Conservation (phyloP, 1,284 basidiomycete species). For the Cutaneotrichosporon cyanovorans region DNA sequence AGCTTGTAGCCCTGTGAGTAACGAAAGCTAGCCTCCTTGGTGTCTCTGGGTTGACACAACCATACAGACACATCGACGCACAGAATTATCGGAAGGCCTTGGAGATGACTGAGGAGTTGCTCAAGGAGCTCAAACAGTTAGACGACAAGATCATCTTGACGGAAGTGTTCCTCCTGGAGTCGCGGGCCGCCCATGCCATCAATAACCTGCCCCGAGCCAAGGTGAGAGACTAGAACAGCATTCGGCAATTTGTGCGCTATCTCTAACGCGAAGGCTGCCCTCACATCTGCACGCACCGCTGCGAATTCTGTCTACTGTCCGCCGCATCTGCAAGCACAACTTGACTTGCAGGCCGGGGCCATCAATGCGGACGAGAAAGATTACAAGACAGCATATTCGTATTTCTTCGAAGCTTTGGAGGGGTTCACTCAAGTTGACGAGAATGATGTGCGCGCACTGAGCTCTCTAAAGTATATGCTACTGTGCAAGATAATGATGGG, state of each 20-base stretch:
- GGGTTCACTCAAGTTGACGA: slow-evolving; percentile 60
- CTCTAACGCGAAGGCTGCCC: slow-evolving; percentile 57
- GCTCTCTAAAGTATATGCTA: slow-evolving; percentile 93
- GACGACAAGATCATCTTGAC: slow-evolving; percentile 98
- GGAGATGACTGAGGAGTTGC: slow-evolving; percentile 69
- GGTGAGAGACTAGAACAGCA: slow-evolving; percentile 46
- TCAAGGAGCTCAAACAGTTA: slow-evolving; percentile 82
- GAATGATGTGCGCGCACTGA: slow-evolving; percentile 53
- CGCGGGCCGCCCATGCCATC: slow-evolving; percentile 79
- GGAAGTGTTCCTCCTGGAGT: slow-evolving; percentile 91
- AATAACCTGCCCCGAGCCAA: slow-evolving; percentile 93
- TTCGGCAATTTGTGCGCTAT: too few species aligned
- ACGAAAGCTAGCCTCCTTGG: background rate
- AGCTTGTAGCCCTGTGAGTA: slow-evolving; percentile 72
- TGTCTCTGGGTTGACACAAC: background rate
- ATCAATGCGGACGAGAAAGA: slow-evolving; percentile 97
- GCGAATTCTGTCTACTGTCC: slow-evolving; percentile 98
- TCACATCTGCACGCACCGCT: slow-evolving; percentile 87
- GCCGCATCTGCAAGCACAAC: slow-evolving; percentile 78
- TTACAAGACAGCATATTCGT: slow-evolving; percentile 93
- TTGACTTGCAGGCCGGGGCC: slow-evolving; percentile 87
- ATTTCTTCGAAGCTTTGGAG: slow-evolving; percentile 97
- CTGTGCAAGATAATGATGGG: slow-evolving; percentile 98
- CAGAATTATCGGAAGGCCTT: slow-evolving; percentile 73
- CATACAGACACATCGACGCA: slow-evolving; percentile 63